Conservation (phyloP, 495 filamentous ascomycete genomes). For the Daldinia decipiens region DNA sequence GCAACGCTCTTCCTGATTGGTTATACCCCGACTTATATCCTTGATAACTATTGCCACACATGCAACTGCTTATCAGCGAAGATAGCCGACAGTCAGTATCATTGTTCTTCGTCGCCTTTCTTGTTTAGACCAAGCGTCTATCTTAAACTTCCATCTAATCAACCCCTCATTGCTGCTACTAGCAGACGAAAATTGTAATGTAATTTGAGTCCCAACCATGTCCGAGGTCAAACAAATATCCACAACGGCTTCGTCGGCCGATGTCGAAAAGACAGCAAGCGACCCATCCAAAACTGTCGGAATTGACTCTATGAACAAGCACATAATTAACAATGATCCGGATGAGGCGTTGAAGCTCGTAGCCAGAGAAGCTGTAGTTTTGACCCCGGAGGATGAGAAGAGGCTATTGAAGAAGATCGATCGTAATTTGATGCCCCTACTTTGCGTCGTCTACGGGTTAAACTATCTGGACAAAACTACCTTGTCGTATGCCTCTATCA, state of each 20-base stretch:
- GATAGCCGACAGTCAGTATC: constrained; percentile 32
- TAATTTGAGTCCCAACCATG: constrained; percentile 18
- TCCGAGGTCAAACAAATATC: constrained; percentile 23
- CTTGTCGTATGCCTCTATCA: constrained; percentile 69
- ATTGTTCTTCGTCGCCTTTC: not conserved
- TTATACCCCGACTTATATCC: constrained; percentile 4
- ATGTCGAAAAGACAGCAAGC: constrained; percentile 36
- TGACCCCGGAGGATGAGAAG: constrained; percentile 55
- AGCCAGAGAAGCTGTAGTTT: constrained; percentile 45
- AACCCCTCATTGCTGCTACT: not conserved
- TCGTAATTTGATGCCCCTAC: constrained; percentile 67
- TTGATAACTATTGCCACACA: constrained; percentile 23
- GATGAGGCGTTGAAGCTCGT: constrained; percentile 49
- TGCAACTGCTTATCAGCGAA: constrained; percentile 18
- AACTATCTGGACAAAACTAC: constrained; percentile 75
- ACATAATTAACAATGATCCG: constrained; percentile 39
- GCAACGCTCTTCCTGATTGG: constrained; percentile 13
- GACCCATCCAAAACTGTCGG: constrained; percentile 17
- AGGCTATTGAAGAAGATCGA: constrained; percentile 67
- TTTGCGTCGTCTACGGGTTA: constrained; percentile 71
- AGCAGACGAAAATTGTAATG: not conserved
- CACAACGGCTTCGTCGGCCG: constrained; percentile 9
- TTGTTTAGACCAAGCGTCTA: not conserved
- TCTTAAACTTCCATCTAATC: not conserved
- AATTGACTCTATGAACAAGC: constrained; percentile 25